Percentiles rank a stretch among this genome's conserved stretches.
These are phyloP conservation scores for Pneumocystis canis DNA, from an alignment of 1,139 yeast species.

Conservation along the genomic window DNA sequence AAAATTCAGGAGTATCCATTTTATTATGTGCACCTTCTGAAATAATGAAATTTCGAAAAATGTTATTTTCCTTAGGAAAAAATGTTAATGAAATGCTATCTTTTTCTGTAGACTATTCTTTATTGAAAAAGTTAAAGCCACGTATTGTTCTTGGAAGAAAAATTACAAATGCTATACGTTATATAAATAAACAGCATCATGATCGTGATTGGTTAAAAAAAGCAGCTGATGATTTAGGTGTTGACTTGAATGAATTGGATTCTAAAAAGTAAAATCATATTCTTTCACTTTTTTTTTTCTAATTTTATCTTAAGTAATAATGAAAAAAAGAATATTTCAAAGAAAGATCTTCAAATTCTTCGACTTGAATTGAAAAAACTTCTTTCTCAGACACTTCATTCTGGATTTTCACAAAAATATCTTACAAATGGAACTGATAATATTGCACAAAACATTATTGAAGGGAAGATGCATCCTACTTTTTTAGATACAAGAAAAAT, in stretches of 20 bases:
- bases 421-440: conserved; percentile 74
- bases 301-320: not conserved
- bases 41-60: conserved; percentile 15
- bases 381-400: conserved; percentile 46
- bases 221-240: conserved; percentile 87
- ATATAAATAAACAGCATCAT: conserved; percentile 3
- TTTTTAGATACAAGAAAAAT: conserved; percentile 57
- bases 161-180: conserved; percentile 51
- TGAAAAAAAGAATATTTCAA: not conserved
- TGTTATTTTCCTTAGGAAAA: conserved; percentile 55
- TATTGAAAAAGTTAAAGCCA: conserved; percentile 53
- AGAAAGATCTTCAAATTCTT: conserved; percentile 29
- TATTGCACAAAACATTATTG: conserved; percentile 67
- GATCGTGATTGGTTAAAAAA: conserved; percentile 49
- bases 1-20: conserved; percentile 83
- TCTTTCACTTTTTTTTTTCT: not conserved
- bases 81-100: conserved; percentile 43
- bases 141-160: conserved; percentile 56
- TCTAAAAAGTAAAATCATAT: conserved; percentile 19
- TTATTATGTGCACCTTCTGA: conserved; percentile 90
- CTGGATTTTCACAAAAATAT: conserved; percentile 38
- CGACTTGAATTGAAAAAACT: conserved; percentile 44
- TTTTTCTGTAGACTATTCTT: conserved; percentile 63
- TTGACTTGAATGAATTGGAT: conserved; percentile 45
- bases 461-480: conserved; percentile 53